Conservation (phyloP, 2,329 filamentous ascomycete genomes). For the Trichoderma koningiopsis region DNA sequence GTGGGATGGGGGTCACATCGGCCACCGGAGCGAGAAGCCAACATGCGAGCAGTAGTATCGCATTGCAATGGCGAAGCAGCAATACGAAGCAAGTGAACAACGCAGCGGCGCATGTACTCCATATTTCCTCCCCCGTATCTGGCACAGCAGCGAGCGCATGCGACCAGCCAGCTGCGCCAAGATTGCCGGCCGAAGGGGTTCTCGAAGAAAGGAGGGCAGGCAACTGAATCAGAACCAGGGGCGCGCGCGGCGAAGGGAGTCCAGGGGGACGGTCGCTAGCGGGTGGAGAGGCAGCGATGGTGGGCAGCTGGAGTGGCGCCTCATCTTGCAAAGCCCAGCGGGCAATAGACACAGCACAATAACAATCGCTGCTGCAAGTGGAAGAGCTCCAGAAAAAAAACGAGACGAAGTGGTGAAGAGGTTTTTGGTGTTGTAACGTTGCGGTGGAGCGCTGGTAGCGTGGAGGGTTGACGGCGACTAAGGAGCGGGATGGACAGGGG, state of each 20-base stretch:
- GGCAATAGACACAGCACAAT: background rate
- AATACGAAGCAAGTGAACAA: conserved; percentile 22
- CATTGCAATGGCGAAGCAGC: background rate
- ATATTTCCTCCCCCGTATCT: conserved; percentile 4
- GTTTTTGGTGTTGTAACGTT: conserved; percentile 28
- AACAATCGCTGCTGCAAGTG: background rate
- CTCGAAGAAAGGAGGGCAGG: conserved; percentile 11
- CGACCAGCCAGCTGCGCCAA: conserved; percentile 9
- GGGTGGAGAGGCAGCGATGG: conserved; percentile 6
- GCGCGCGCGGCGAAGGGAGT: background rate
- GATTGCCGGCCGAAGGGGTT: background rate
- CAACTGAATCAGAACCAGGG: conserved; percentile 1
- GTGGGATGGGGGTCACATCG: conserved; percentile 24
- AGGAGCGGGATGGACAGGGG: conserved; percentile 17
- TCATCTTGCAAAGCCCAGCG: conserved; percentile 2
- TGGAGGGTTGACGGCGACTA: conserved; percentile 25
- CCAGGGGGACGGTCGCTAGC: background rate
- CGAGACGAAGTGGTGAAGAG: conserved; percentile 2
- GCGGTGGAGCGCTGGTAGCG: conserved; percentile 25
- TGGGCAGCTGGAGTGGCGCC: conserved; percentile 15
- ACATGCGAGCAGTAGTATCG: conserved; percentile 2
- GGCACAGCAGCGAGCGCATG: conserved; percentile 12
- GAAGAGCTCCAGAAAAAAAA: background rate
- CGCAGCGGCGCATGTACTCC: conserved; percentile 11
- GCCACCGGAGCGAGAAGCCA: background rate